Conservation (phyloP, 2,329 filamentous ascomycete species). For the Stachybotrys elegans region DNA sequence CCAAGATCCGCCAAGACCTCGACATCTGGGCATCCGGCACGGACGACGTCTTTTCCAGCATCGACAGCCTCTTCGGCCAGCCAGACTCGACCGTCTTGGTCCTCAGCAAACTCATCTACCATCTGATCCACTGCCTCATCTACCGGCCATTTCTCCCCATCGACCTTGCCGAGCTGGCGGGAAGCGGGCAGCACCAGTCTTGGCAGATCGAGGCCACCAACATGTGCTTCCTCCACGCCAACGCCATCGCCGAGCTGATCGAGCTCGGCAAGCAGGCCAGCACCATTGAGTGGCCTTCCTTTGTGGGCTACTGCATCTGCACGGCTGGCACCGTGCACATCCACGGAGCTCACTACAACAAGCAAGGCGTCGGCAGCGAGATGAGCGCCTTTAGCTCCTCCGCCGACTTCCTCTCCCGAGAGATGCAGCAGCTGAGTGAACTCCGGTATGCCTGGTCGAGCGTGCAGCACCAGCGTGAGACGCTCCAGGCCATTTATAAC, state of each 20-base stretch:
- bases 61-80: slow-evolving; percentile 71
- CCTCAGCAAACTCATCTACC: slow-evolving; percentile 81
- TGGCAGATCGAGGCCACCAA: slow-evolving; percentile 93
- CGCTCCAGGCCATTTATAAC: slow-evolving; percentile 69
- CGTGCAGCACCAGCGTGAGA: slow-evolving; percentile 74
- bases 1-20: slow-evolving; percentile 79
- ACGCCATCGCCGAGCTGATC: slow-evolving; percentile 78
- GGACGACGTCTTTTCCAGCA: slow-evolving; percentile 70
- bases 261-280: slow-evolving; percentile 71
- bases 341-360: slow-evolving; percentile 76
- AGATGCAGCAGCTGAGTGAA: slow-evolving; percentile 76
- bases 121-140: slow-evolving; percentile 79
- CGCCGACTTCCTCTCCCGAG: slow-evolving; percentile 66
- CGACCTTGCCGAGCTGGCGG: slow-evolving; percentile 73
- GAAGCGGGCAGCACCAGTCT: slow-evolving; percentile 78
- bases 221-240: slow-evolving; percentile 79
- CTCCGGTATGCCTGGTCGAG: slow-evolving; percentile 71
- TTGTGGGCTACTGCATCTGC: slow-evolving; percentile 81
- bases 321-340: slow-evolving; percentile 86
- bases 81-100: slow-evolving; percentile 73
- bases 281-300: slow-evolving; percentile 78
- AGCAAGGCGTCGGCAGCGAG: slow-evolving; percentile 39
- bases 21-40: slow-evolving; percentile 82
- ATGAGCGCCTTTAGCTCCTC: slow-evolving; percentile 59
- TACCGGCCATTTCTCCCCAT: slow-evolving; percentile 85